These are phyloP conservation scores for Colletotrichum godetiae DNA, from an alignment of 2,329 filamentous ascomycete species.

Conservation along the genomic window DNA sequence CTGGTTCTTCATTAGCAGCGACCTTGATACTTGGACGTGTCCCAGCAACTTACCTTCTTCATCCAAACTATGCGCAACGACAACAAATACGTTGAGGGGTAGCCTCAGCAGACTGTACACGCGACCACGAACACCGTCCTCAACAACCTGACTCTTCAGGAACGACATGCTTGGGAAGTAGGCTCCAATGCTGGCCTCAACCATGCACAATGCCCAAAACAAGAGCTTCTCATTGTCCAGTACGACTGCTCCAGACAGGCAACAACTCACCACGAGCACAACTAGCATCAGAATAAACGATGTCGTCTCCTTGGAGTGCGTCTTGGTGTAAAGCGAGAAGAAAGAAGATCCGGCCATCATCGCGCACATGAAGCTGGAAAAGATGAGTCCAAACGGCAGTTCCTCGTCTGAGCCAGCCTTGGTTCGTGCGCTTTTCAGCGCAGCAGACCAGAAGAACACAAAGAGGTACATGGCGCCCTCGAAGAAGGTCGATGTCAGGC, in stretches of 20 bases:
- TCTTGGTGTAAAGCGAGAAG: constrained; percentile 49
- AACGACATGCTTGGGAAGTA: constrained; percentile 68
- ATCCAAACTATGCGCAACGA: constrained; percentile 57
- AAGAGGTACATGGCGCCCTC: constrained; percentile 73
- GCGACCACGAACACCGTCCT: constrained; percentile 63
- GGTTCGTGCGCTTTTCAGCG: constrained; percentile 57
- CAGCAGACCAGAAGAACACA: constrained; percentile 71
- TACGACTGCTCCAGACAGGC: constrained; percentile 54
- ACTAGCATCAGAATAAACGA: constrained; percentile 48
- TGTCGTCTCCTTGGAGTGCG: constrained; percentile 45
- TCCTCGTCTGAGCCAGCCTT: constrained; percentile 42
- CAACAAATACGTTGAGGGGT: constrained; percentile 66
- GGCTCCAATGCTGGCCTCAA: constrained; percentile 67
- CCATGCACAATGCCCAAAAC: constrained; percentile 68
- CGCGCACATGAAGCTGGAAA: constrained; percentile 66
- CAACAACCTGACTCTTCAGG: constrained; percentile 64
- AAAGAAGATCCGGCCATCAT: constrained; percentile 67
- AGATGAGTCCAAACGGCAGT: constrained; percentile 61
- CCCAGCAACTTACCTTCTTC: constrained; percentile 50
- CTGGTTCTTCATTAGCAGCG: constrained; percentile 31
- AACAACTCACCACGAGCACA: constrained; percentile 45
- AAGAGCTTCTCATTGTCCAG: constrained; percentile 54
- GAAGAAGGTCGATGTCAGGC: constrained; percentile 66
- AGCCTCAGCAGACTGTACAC: constrained; percentile 68
- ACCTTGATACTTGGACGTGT: neutral